These are phyloP conservation scores for Ensete glaucum DNA, from an alignment of 176 grass and related monocot genomes.

Conservation along the genomic window DNA sequence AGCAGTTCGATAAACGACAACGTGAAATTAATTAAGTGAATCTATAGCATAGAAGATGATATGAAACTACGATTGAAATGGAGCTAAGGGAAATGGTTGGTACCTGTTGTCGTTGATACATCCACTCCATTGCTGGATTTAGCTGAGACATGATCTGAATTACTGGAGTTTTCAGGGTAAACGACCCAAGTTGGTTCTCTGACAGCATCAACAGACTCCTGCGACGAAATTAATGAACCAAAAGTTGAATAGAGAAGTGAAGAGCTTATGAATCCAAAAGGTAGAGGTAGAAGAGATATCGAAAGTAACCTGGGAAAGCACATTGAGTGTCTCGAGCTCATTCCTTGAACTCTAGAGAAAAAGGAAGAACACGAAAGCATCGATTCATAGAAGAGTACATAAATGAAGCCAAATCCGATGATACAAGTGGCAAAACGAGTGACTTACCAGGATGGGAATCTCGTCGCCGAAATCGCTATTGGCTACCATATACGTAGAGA, in stretches of 20 bases:
- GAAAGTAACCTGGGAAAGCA: background rate
- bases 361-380: background rate
- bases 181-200: slow-evolving; percentile 23
- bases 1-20: no score
- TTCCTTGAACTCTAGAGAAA: slow-evolving; percentile 5
- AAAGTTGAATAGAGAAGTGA: slow-evolving; percentile 1
- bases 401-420: background rate
- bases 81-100: background rate
- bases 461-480: slow-evolving; percentile 15
- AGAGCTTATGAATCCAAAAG: background rate
- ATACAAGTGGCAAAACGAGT: background rate
- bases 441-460: slow-evolving; percentile 19
- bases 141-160: slow-evolving; percentile 7
- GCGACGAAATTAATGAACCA: slow-evolving; percentile 2
- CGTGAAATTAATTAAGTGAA: no score
- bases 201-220: slow-evolving; percentile 13
- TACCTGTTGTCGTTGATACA: background rate
- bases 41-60: background rate
- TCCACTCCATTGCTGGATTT: background rate
- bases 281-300: background rate
- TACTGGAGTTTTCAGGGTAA: background rate
- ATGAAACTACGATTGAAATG: background rate
- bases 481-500: background rate
- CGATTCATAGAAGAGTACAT: background rate
- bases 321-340: background rate